Conservation (phyloP, 2,329 filamentous ascomycete species). For the Neopestalotiopsis sp. region DNA sequence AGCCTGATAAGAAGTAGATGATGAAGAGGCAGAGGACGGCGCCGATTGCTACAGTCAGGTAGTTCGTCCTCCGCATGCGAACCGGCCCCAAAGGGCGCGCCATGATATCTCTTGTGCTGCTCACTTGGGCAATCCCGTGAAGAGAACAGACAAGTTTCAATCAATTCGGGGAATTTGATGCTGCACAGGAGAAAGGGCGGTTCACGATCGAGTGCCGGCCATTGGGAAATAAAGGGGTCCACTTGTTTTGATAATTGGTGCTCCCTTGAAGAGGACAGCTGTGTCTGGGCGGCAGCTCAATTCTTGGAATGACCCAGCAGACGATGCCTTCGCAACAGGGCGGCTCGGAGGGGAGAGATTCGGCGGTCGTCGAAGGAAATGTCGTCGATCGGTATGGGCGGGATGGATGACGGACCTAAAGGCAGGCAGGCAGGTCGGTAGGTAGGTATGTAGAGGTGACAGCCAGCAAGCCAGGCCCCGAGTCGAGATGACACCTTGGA, state of each 20-base stretch:
- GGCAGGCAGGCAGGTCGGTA: not conserved
- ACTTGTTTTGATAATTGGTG: not conserved
- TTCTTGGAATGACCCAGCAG: not conserved
- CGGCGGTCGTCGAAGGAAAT: not conserved
- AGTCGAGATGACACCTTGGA: constrained; percentile 9
- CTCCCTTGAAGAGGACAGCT: constrained; percentile 6
- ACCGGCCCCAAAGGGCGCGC: constrained; percentile 42
- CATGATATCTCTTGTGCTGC: constrained; percentile 28
- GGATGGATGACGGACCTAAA: not conserved
- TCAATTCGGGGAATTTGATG: not conserved
- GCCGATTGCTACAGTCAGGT: constrained; percentile 38
- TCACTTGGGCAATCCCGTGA: not conserved
- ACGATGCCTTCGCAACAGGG: not conserved
- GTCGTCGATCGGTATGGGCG: not conserved
- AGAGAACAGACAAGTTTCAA: not conserved
- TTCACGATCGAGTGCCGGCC: constrained; percentile 15
- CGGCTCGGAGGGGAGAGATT: not conserved
- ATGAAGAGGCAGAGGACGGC: constrained; percentile 40
- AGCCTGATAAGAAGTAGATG: constrained; percentile 37
- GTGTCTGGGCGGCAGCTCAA: not conserved
- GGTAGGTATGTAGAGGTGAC: not conserved
- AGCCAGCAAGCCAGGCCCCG: not conserved
- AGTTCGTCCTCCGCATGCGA: constrained; percentile 41
- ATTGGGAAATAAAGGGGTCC: constrained; percentile 17
- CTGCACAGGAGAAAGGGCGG: not conserved